A percentile compares a stretch with the other conserved stretches of the same genome.
These are phyloP conservation scores for Cylindrotheca closterium DNA, from an alignment of 108 stramenopile species.

Conservation along the genomic window DNA sequence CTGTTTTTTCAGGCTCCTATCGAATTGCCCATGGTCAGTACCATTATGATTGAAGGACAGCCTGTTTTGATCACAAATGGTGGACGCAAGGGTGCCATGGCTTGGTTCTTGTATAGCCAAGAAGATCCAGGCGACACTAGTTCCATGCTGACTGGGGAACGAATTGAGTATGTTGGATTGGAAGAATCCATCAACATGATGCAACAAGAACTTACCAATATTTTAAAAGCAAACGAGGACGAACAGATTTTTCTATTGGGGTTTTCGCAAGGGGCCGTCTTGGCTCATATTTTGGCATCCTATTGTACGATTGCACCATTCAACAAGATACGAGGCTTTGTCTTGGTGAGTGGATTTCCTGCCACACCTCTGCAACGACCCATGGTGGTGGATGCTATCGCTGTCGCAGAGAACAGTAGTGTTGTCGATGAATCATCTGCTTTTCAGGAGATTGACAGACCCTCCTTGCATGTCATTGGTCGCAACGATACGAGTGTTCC, in stretches of 20 bases:
- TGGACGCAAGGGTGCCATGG: slow-evolving; percentile 39
- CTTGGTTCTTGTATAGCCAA: slow-evolving; percentile 51
- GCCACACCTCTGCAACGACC: neutral
- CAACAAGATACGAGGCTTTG: slow-evolving; percentile 12
- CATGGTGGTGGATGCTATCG: neutral
- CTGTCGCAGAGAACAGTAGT: too few relatives aligned
- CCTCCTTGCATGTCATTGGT: slow-evolving; percentile 47
- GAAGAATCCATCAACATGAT: slow-evolving; percentile 33
- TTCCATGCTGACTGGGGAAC: slow-evolving; percentile 17
- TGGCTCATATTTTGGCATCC: slow-evolving; percentile 44
- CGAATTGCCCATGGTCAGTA: slow-evolving; percentile 34
- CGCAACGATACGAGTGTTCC: slow-evolving; percentile 39
- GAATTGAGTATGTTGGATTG: slow-evolving; percentile 40
- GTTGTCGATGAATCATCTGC: too few relatives aligned
- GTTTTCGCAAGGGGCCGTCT: slow-evolving; percentile 57
- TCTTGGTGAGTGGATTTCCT: slow-evolving; percentile 42
- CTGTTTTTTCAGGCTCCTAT: slow-evolving; percentile 50
- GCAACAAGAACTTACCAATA: slow-evolving; percentile 12
- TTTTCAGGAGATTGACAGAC: slow-evolving; percentile 8
- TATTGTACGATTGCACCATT: slow-evolving; percentile 14
- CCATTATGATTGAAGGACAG: slow-evolving; percentile 28
- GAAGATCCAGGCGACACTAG: slow-evolving; percentile 33
- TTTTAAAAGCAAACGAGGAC: neutral
- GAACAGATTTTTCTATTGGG: slow-evolving; percentile 23
- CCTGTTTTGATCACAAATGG: neutral